Evolutionary conservation across 2,329 filamentous ascomycete species (phyloP).

Genomic region (Diaporthe ilicicola): DNA sequence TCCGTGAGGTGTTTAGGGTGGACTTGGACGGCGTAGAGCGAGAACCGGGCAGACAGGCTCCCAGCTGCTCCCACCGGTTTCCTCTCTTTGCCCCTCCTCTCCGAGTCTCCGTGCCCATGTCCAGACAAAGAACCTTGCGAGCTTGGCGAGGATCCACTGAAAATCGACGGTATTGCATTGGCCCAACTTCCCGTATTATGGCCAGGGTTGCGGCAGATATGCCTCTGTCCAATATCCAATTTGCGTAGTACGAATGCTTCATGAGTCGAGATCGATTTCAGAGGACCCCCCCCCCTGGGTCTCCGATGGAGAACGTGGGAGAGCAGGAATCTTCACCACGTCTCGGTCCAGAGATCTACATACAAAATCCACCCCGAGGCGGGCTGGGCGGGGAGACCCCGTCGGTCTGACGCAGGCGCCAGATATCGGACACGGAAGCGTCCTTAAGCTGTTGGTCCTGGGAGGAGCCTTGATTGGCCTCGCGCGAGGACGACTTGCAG

Average conservation of each 20-base stretch:
- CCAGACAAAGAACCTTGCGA: conserved; percentile 5
- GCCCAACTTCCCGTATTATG: conserved; percentile 10
- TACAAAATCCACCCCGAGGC: background rate
- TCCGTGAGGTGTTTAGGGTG: background rate
- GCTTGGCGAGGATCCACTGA: conserved; percentile 8
- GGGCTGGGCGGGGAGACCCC: conserved; percentile 18
- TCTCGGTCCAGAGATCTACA: background rate
- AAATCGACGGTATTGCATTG: conserved; percentile 4
- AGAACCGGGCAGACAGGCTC: background rate
- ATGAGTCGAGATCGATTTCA: background rate
- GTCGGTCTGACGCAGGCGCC: conserved; percentile 1
- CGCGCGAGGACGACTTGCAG: background rate
- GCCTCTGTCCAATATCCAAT: background rate
- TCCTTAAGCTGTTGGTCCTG: background rate
- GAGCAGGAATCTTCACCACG: background rate
- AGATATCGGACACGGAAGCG: background rate
- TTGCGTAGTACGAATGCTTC: conserved; percentile 9
- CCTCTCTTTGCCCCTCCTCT: too few relatives aligned
- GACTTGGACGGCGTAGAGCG: background rate
- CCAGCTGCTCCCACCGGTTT: background rate
- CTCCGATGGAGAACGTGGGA: conserved; percentile 17
- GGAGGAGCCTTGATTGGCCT: background rate
- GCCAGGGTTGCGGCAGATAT: conserved; percentile 10
- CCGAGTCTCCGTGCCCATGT: background rate
- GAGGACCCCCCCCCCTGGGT: background rate